Conservation (phyloP, 2,329 filamentous ascomycete genomes). For the Scolecobasidium constrictum region DNA sequence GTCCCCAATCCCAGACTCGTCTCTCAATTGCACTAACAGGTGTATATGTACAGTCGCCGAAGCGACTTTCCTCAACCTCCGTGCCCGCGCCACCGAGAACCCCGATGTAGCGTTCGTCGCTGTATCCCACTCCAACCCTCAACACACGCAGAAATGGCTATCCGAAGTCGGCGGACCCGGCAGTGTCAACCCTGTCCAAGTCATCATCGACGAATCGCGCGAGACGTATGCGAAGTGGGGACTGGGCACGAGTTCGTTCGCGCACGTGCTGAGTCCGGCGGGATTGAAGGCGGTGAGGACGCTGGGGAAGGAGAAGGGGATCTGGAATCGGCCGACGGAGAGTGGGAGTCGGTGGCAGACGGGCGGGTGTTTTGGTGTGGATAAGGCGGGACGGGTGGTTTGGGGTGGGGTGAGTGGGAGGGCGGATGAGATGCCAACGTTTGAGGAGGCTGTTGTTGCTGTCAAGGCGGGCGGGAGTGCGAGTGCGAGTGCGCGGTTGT, state of each 20-base stretch:
- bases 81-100: constrained; percentile 15
- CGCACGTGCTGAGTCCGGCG: constrained; percentile 51
- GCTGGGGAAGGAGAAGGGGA: constrained; percentile 50
- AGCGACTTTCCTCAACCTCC: background rate
- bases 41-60: background rate
- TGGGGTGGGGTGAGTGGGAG: constrained; percentile 40
- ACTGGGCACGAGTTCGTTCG: constrained; percentile 47
- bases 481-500: background rate
- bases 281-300: constrained; percentile 47
- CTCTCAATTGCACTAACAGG: background rate
- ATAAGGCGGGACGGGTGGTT: constrained; percentile 39
- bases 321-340: constrained; percentile 55
- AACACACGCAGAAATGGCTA: constrained; percentile 23
- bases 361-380: constrained; percentile 52
- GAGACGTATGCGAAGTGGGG: constrained; percentile 56
- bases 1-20: constrained; percentile 14
- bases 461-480: constrained; percentile 11
- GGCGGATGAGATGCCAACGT: constrained; percentile 45
- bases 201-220: constrained; percentile 51
- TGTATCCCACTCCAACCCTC: constrained; percentile 23
- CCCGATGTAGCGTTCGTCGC: constrained; percentile 21
- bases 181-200: constrained; percentile 40
- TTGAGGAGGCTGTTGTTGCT: constrained; percentile 34
- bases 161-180: constrained; percentile 37
- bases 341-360: constrained; percentile 61